Base-by-base conservation (phyloP, 805 yeast species). In the Saturnispora zaruensis region DNA sequence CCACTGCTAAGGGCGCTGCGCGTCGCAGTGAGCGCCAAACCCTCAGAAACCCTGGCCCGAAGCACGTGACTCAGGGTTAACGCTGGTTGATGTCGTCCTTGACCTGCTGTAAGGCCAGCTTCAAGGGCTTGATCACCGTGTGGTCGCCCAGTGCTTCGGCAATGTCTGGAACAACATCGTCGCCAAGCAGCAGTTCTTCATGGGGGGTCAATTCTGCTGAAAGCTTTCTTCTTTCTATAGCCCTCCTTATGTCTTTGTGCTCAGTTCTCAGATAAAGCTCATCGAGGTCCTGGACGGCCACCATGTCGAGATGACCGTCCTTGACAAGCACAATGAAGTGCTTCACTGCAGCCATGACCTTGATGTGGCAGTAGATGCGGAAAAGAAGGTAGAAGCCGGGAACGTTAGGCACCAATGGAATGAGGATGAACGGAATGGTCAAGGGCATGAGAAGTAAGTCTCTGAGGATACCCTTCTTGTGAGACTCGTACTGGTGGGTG, bases 401-500 rank as follows among this genome's bases (percentile, higher is more conserved):
- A 20, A 90, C 77, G 59, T 90, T 90, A 20, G 98, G 98, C 3
- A 89, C 64, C n/a, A 90, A 72, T 0, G 98, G 98, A 0, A 91
- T 61, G 41, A 88, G 57, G 0, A 87, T 89, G 41, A 90, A 64
- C 2, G 98, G 98, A 3, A 87, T 57, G 0, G 95, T 80, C 42
- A 90, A 55, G 2, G 97, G 97, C 3, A 91, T 65, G 3, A 81
- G 80, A 14, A 82, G 51, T 1, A 77, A 72, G 55, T 84, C 78
- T 36, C 70, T 55, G 2, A 76, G 44, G 54, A 84, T 73, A 57
- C 76, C 75, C 59, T 76, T 81, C 46, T 65, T 66, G 59, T 90
- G 96, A 44, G 70, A 69, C 1, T 69, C 56, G 36, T 73, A 60
- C 9, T 84, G 81, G 1, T 61, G 55, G 9, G 63, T 59, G 14